phyloP scores from a whole-genome alignment of 805 yeast species.

The Maudiozyma pseudohumilis region DNA sequence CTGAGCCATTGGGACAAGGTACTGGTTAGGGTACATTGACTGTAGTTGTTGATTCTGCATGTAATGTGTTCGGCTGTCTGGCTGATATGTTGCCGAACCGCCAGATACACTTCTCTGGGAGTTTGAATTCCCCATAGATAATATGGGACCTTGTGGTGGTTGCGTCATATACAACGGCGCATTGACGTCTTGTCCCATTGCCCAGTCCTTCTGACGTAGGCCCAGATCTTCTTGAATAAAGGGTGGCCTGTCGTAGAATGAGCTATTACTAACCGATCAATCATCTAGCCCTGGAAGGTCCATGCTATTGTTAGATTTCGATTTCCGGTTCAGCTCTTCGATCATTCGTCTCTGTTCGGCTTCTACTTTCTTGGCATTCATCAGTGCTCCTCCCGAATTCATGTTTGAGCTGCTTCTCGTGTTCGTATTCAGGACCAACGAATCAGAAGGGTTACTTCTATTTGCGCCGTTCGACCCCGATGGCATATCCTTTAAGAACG shows the following conservation, averaged over 20 bases:
- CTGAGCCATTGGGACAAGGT: neutral
- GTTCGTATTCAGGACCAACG: neutral
- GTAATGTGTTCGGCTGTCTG: neutral
- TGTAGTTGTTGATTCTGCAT: neutral
- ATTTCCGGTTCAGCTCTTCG: conserved; percentile 8
- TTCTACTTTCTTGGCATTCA: conserved; percentile 6
- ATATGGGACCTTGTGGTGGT: neutral
- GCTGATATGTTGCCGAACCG: neutral
- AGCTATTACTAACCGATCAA: neutral
- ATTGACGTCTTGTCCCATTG: neutral
- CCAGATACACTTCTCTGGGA: neutral
- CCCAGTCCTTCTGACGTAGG: neutral
- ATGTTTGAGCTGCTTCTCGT: neutral
- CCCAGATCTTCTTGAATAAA: neutral
- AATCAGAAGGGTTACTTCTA: neutral
- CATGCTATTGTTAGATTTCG: conserved; percentile 3
- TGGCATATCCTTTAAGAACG: neutral
- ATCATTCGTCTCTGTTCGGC: conserved; percentile 22
- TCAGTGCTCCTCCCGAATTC: neutral
- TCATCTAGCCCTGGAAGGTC: neutral
- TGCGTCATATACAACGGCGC: neutral
- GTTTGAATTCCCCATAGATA: no score
- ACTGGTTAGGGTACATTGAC: neutral
- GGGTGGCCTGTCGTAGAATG: neutral
- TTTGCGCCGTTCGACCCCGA: neutral